These are phyloP conservation scores for Saccharomycopsis phalli DNA, from an alignment of 1,139 yeast species.

Conservation along the genomic window DNA sequence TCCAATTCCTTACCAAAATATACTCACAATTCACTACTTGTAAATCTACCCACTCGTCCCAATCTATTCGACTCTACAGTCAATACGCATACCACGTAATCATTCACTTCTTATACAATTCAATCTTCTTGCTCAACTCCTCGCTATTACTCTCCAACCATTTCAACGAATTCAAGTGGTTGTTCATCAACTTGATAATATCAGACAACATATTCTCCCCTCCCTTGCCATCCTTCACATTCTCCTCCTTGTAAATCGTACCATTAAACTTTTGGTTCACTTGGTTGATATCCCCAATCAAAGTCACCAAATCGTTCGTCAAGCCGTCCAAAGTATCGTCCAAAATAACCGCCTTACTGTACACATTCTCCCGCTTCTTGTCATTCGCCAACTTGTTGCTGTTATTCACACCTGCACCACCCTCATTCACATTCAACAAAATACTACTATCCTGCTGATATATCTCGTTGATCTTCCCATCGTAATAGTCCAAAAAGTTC, in stretches of 20 bases:
- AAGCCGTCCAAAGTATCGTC: constrained; percentile 74
- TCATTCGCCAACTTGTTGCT: constrained; percentile 34
- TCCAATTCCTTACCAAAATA: no score
- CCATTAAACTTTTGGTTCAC: constrained; percentile 79
- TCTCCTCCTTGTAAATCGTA: constrained; percentile 31
- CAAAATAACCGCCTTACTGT: constrained; percentile 75
- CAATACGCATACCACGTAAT: no score
- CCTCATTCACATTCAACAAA: constrained; percentile 25
- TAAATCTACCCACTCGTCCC: no score
- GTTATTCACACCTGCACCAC: constrained; percentile 28
- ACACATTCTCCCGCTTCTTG: constrained; percentile 85
- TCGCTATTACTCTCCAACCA: constrained; percentile 75
- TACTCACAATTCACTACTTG: no score
- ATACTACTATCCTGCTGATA: constrained; percentile 44
- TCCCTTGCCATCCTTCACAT: constrained; percentile 25
- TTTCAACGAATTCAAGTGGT: constrained; percentile 82
- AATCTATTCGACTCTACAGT: no score
- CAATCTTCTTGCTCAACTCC: constrained; percentile 57
- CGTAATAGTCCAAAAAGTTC: constrained; percentile 71
- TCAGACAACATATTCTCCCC: constrained; percentile 43
- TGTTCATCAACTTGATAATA: constrained; percentile 74
- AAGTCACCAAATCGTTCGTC: constrained; percentile 65
- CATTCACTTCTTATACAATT: constrained; percentile 23
- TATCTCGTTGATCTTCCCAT: constrained; percentile 45
- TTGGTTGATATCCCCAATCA: constrained; percentile 78